phyloP scores from a whole-genome alignment of 306 rosid genomes.

The Urtica urens region DNA sequence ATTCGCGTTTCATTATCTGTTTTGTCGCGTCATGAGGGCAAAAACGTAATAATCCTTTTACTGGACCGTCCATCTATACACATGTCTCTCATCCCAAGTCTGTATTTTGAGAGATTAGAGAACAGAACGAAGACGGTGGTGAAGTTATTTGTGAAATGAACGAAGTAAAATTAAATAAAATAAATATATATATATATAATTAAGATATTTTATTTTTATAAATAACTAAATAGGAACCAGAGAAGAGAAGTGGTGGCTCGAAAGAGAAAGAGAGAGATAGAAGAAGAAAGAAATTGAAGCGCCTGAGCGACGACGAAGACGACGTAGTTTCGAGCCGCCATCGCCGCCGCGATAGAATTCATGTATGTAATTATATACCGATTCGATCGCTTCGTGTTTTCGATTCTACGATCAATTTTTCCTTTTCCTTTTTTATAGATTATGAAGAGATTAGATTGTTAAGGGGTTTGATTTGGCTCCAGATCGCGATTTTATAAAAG shows the following conservation, averaged over 20 bases:
- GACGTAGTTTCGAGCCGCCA: background rate
- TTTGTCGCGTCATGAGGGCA: slow-evolving; percentile 6
- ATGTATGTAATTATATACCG: background rate
- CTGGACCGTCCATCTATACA: background rate
- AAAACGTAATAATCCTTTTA: background rate
- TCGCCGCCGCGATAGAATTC: background rate
- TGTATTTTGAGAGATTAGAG: too few species aligned
- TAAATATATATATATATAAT: too few species aligned
- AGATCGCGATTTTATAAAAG: slow-evolving; percentile 13
- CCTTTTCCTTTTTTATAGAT: background rate
- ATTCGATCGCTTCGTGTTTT: background rate
- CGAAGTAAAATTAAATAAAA: background rate
- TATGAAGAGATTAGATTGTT: background rate
- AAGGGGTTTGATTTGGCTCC: background rate
- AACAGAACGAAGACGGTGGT: background rate
- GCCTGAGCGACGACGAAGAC: background rate
- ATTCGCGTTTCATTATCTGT: background rate
- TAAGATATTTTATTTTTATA: background rate
- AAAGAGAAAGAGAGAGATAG: too few species aligned
- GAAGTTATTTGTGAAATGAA: background rate
- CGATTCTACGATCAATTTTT: background rate
- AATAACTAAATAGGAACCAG: background rate
- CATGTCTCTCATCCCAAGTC: background rate
- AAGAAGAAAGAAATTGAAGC: too few species aligned
- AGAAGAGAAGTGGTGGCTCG: background rate